Base-by-base conservation (phyloP, 2,329 filamentous ascomycete species). In the Talaromyces sp. region DNA sequence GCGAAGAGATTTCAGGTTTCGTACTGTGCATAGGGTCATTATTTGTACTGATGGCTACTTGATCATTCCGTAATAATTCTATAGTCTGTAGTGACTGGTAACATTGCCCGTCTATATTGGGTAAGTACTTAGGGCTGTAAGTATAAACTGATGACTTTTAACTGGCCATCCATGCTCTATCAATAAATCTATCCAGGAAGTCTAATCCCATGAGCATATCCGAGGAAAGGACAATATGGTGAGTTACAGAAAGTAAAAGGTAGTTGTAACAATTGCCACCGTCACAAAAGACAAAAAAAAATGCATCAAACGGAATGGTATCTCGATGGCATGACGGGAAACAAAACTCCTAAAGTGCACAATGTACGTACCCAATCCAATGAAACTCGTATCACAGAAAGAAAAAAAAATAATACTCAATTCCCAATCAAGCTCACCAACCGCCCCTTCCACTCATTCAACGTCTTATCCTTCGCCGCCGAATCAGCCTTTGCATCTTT, bases 391-490 rank as follows among this genome's bases (percentile, higher is more conserved):
- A 50, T 9, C 23, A n/a, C 5, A 48, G 18, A 37, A 37, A 14
- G 42, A 23, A 21, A 4, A n/a, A 7, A 46, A 21, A 35, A 18
- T 21, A n/a, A n/a, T n/a, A n/a, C 14, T 55, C 12, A 65, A 33
- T 50, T 60, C 28, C 57, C 63, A 54, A 65, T 65, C 50, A 65
- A 35, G 37, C 58, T 65, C 4, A 60, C 58, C 21, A 65, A 12
- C 18, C 61, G 61, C 7, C 63, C 63, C 18, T 63, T 65, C 63
- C 63, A 65, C 37, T 65, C 63, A 31, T 57, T 65, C 57, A 65
- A 46, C 2, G 35, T 63, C 39, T 62, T 54, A 16, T 60, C 61
- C 40, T 63, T 65, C 2, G 61, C 39, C 9, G 52, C 57, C 16
- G 56, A 61, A 31, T 63, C 63, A 14, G 58, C 42, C 16, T 42